Percentiles rank a stretch among this genome's conserved stretches.
Evolutionary conservation across 2,329 filamentous ascomycete species (phyloP).

Genomic region (Stagonosporopsis vannaccii): DNA sequence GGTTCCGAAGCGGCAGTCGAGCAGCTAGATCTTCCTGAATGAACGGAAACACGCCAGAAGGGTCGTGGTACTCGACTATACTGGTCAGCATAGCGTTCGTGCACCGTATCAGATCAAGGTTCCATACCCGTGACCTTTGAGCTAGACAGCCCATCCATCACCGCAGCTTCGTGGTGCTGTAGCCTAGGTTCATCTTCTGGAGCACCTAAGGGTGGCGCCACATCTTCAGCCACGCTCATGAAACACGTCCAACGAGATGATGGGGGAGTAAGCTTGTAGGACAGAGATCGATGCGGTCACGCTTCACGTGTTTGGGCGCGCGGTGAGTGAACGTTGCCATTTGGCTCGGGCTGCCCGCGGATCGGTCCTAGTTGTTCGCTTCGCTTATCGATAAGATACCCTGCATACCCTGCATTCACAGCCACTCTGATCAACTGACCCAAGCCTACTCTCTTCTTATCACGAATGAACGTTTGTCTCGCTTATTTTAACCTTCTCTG

Average conservation of each 20-base stretch:
- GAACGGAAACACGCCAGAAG: slow-evolving; percentile 84
- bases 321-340: slow-evolving; percentile 32
- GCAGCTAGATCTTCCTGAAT: slow-evolving; percentile 78
- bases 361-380: slow-evolving; percentile 20
- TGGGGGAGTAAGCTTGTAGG: background rate
- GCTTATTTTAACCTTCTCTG: background rate
- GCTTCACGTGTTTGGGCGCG: slow-evolving; percentile 27
- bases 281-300: slow-evolving; percentile 24
- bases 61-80: slow-evolving; percentile 94
- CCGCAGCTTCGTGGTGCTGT: slow-evolving; percentile 38
- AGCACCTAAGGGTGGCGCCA: slow-evolving; percentile 46
- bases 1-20: slow-evolving; percentile 84
- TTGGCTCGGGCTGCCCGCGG: slow-evolving; percentile 17
- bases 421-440: slow-evolving; percentile 18
- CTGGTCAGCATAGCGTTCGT: slow-evolving; percentile 28
- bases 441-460: background rate
- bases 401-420: slow-evolving; percentile 2
- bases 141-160: slow-evolving; percentile 54
- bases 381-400: slow-evolving; percentile 13
- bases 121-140: slow-evolving; percentile 60
- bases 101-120: slow-evolving; percentile 10
- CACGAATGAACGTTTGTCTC: background rate
- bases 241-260: slow-evolving; percentile 26
- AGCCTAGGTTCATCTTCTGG: slow-evolving; percentile 45
- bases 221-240: slow-evolving; percentile 49